Conservation (phyloP, 1,284 basidiomycete species). For the Boletus albobrunnescens region DNA sequence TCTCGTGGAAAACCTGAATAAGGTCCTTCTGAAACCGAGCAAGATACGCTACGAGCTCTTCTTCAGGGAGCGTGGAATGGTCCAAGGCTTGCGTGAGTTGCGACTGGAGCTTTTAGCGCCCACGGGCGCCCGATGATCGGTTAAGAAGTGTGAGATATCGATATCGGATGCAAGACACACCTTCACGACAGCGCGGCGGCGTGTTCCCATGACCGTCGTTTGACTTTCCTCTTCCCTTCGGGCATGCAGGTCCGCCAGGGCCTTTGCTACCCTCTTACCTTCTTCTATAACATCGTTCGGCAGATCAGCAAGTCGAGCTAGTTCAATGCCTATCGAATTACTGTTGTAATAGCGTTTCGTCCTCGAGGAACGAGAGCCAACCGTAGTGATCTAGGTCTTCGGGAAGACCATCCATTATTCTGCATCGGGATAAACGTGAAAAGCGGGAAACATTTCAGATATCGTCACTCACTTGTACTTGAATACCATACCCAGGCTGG, state of each 20-base stretch:
- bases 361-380: slow-evolving; percentile 24
- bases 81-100: slow-evolving; percentile 67
- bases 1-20: slow-evolving; percentile 49
- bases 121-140: background rate
- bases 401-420: slow-evolving; percentile 63
- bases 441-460: background rate
- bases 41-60: slow-evolving; percentile 61
- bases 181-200: slow-evolving; percentile 66
- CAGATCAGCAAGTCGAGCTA: slow-evolving; percentile 80
- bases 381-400: slow-evolving; percentile 65
- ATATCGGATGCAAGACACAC: slow-evolving; percentile 37
- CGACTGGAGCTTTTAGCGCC: slow-evolving; percentile 54
- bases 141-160: background rate
- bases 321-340: slow-evolving; percentile 63
- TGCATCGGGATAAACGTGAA: slow-evolving; percentile 1
- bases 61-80: slow-evolving; percentile 64
- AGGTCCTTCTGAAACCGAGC: slow-evolving; percentile 66
- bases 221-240: slow-evolving; percentile 56
- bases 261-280: slow-evolving; percentile 57
- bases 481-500: slow-evolving; percentile 68
- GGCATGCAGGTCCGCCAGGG: slow-evolving; percentile 58
- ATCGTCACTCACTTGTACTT: slow-evolving; percentile 68
- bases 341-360: background rate
- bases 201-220: slow-evolving; percentile 52
- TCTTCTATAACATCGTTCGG: slow-evolving; percentile 64